Evolutionary conservation across 1,284 basidiomycete species (phyloP), one percentile per base, ranked within the genome.

Genomic region (Rhizopogon parksii): DNA sequence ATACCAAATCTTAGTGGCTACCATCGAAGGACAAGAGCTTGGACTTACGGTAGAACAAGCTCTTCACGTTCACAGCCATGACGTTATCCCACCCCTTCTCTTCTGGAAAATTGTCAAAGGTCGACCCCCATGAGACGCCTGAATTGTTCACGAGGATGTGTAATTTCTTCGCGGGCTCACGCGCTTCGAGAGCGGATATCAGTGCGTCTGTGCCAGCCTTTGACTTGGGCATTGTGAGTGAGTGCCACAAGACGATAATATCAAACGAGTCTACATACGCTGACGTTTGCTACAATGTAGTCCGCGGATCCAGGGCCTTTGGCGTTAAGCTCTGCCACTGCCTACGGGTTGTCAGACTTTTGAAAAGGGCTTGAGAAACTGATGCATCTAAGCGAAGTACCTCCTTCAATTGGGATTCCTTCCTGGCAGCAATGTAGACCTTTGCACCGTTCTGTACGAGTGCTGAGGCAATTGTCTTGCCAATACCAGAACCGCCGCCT

Each of bases 351-450:
- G 36, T 38, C 15, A 45, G 50, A 19, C 53, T 25, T 24, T 53
- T 21, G 49, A 12, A 9, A 27, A 36, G 15, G 6, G 34, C 27
- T 27, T 9, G 21, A 2, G 37, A 30, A 34, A 11, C 35, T 14
- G 19, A 1, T 24, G 24, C 27, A 59, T 74, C 46, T 46, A 24
- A 24, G 21, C 21, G 21, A 24, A 24, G 21, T 24, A 85, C 88
- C 72, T 86, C 79, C 67, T 88, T 79, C 51, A 95, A 75, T 57
- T 88, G 83, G 24, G 73, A 68, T 67, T 88, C 85, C 61, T 92
- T 92, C 46, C 90, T 75, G 2, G 86, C 85, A 7, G 92, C 91
- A 59, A 95, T 92, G 69, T 93, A 90, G 25, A 91, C 86, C 57
- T 81, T 85, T 35, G 83, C 87, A 6, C 89, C 89, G 59, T 91